Evolutionary conservation across 2,329 filamentous ascomycete species (phyloP), one percentile per base, ranked within the genome.

Genomic region (Periconia digitata): DNA sequence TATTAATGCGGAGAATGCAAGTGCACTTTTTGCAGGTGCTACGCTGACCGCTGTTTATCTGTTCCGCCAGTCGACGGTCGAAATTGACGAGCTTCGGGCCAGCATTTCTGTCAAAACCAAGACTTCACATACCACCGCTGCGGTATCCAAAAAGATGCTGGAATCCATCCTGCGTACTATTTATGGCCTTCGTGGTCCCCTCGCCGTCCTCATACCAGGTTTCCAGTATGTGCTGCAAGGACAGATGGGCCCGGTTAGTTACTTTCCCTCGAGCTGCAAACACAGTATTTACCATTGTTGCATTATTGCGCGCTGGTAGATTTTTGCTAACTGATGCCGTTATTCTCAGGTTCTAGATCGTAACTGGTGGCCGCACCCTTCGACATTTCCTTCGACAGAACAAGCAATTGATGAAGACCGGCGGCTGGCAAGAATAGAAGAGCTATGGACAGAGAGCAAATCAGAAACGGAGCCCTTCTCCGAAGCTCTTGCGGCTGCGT

Each of bases 1-100:
- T 13, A 66, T 78, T 16, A 71, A 72, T 2, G 60, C 70, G 3
- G 62, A 69, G 1, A 75, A 75, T 39, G 72, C 71, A 32, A 72
- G 74, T 12, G 74, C 75, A 1, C 60, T 76, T 13, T 76, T 66
- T 29, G 73, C 46, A 2, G 63, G 54, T 50, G 57, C 59, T 5
- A 69, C 66, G 1, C 50, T 71, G 2, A 67, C 64, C 3, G 64
- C 63, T 3, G 63, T 70, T 1, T 71, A 67, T 40, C 55, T 69
- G 23, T 71, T 70, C 49, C 62, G 63, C 12, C 68, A 64, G 2
- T 59, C 66, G 6, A 54, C 56, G 18, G 46, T 67, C 15, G 67
- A 71, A 10, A 61, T 66, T 3, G 60, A 68, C 36, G 60, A 62
- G 17, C 50, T 65, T 1, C 53, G 58, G 7, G 55, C 64, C n/a